Conservation (phyloP, 2,329 filamentous ascomycete genomes). For the Aspergillus pseudoglaucus region DNA sequence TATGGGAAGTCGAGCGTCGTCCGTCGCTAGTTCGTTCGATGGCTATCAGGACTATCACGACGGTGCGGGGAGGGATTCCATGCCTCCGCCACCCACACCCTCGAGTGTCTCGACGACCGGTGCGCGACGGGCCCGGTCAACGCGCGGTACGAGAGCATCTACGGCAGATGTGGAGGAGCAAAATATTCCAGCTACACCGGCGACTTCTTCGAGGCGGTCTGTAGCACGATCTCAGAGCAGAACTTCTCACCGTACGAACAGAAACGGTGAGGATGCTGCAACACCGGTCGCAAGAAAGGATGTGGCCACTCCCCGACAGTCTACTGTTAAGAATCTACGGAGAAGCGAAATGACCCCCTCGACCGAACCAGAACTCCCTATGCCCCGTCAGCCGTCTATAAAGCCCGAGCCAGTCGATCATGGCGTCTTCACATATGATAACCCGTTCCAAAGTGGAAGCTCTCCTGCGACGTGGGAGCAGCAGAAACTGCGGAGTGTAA, state of each 20-base stretch:
- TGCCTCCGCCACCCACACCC: constrained; percentile 44
- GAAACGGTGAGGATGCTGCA: constrained; percentile 24
- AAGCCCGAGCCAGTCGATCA: constrained; percentile 45
- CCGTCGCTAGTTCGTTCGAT: constrained; percentile 53
- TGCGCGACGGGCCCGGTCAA: constrained; percentile 50
- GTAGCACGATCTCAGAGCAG: constrained; percentile 30
- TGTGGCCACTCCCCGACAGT: constrained; percentile 31
- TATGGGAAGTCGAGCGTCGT: constrained; percentile 60
- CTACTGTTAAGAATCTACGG: constrained; percentile 47
- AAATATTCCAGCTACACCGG: constrained; percentile 20
- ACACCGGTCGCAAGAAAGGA: constrained; percentile 31
- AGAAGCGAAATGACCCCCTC: constrained; percentile 41
- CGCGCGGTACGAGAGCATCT: constrained; percentile 41
- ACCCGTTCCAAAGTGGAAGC: constrained; percentile 86
- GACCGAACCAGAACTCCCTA: constrained; percentile 22
- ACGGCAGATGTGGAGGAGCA: constrained; percentile 33
- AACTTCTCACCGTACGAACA: constrained; percentile 24
- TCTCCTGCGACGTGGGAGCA: constrained; percentile 53
- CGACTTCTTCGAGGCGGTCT: constrained; percentile 24
- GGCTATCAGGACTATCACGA: constrained; percentile 54
- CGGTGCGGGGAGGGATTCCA: constrained; percentile 24
- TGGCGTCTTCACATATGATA: constrained; percentile 77
- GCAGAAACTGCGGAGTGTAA: constrained; percentile 39
- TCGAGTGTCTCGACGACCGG: constrained; percentile 46
- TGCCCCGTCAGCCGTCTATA: constrained; percentile 29